Base-by-base conservation (phyloP, 2,329 filamentous ascomycete genomes). In the Chrysoporthe puriensis region DNA sequence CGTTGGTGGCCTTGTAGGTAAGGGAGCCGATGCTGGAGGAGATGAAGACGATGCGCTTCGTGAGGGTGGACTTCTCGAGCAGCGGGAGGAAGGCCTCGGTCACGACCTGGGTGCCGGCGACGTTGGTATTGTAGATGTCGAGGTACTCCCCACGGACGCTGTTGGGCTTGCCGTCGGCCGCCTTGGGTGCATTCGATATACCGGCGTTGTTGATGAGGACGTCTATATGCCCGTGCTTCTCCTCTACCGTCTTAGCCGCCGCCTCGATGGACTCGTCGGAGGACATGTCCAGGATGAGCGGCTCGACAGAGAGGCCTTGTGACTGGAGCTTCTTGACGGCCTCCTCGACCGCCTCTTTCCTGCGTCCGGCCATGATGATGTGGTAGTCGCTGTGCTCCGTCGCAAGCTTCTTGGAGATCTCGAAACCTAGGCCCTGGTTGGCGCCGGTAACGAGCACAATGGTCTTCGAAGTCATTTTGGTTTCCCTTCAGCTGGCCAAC, bases 391-490 rank as follows among this genome's bases (percentile, higher is more conserved):
- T 70, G 58, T 76, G 73, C 16, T 78, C 77, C 26, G 75, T 73
- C 9, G 77, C 74, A 26, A 84, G 73, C 46, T 80, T 77, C 66
- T 79, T 78, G 26, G 77, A 76, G 7, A 76, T 77, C 65, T 80
- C 79, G 69, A 79, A 80, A 61, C 81, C 81, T 26, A 83, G 78
- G 58, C 81, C 81, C 70, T 78, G 76, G 71, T 82, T 83, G 46
- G 76, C 79, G 7, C 80, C 80, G 6, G 79, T 79, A 57, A 82
- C 73, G 57, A 82, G 76, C 59, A 76, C 69, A 42, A 70, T 66
- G 13, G 62, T 69, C 48, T 69, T 64, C 56, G 21, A 46, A 57
- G 62, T 34, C 63, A 70, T 69, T 6, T 58, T 64, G 32, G 61
- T 6, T 36, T 43, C 57, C 48, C 43, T 56, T 11, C 56, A 16